Evolutionary conservation across 805 yeast genomes (phyloP).

Genomic region (Spencermartinsiella europaea): DNA sequence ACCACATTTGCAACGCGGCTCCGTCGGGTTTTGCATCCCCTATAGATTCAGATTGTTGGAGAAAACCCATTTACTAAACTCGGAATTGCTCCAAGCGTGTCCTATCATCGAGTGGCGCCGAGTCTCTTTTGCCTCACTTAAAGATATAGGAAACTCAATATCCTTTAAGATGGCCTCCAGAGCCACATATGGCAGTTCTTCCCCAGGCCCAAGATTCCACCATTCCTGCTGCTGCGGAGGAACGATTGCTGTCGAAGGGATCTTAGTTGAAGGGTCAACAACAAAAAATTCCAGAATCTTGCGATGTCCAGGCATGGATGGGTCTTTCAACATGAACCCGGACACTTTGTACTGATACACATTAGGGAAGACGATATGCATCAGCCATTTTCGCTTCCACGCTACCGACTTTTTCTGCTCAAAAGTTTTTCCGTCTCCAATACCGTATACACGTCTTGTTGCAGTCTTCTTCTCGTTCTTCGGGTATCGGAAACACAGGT

Average conservation of each 20-base stretch:
- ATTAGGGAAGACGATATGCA: conserved; percentile 39
- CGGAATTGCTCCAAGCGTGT: too few relatives aligned
- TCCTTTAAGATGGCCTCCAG: not conserved
- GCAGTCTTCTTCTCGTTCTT: conserved; percentile 32
- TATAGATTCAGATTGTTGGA: too few relatives aligned
- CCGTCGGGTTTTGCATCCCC: too few relatives aligned
- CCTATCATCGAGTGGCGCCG: conserved; percentile 34
- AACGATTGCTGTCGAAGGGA: conserved; percentile 30
- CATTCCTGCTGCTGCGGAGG: conserved; percentile 38
- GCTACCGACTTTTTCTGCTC: conserved; percentile 28
- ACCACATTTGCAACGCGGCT: too few relatives aligned
- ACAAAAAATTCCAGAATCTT: conserved; percentile 39
- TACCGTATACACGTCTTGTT: conserved; percentile 29
- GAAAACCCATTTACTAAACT: too few relatives aligned
- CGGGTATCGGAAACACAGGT: conserved; percentile 34
- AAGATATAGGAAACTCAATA: conserved; percentile 21
- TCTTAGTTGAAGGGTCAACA: conserved; percentile 34
- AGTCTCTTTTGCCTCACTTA: conserved; percentile 28
- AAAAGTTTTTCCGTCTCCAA: conserved; percentile 31
- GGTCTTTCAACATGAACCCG: conserved; percentile 36
- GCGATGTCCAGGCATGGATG: conserved; percentile 35
- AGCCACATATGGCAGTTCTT: conserved; percentile 16
- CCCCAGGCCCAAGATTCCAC: conserved; percentile 30
- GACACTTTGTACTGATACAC: too few relatives aligned
- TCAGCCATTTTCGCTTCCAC: conserved; percentile 28